Base-by-base conservation (phyloP, 2,329 filamentous ascomycete species). In the Monilinia aucupariae region DNA sequence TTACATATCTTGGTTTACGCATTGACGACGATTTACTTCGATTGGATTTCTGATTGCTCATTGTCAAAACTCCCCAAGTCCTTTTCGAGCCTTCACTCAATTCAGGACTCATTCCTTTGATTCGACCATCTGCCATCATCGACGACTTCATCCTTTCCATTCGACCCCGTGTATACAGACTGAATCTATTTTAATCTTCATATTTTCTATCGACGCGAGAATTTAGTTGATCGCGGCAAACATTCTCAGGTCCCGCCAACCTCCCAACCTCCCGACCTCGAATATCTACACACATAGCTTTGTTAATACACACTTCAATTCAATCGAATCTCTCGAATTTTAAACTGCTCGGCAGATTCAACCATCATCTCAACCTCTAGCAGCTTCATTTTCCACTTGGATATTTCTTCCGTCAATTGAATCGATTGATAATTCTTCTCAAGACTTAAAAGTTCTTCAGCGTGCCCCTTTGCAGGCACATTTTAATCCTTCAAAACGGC, bases 401-500 rank as follows among this genome's bases (percentile, higher is more conserved):
- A 48, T 59, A 48, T 41, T 41, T 25, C 43, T 52, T 53, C 32
- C 27, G 25, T 53, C 48, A 52, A 62, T 62, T 50, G 60, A 49
- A 41, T 58, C 17, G 47, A 58, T 58, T 58, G 30, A 62, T 68
- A 10, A 30, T 30, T 30, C 64, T 58, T 45, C 53, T 37, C 54
- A 60, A 51, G 39, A 69, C 71, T 70, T 70, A 45, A 72, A 72
- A 65, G 67, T 68, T 71, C 71, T 49, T 71, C 66, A 70, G 68
- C 64, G 72, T 74, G 73, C 71, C 71, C 34, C 37, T 70, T 53
- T 49, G 64, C 52, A 53, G 68, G 75, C 73, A 74, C 71, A 61
- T 72, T 47, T 81, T 82, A 82, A 81, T 76, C 79, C 80, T 81
- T 84, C 88, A 92, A 84, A 84, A 92, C 89, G 89, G 89, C 89